phyloP scores from a whole-genome alignment of 371 early-diverging fungal genomes.

The Choanephora cucurbitarum region DNA sequence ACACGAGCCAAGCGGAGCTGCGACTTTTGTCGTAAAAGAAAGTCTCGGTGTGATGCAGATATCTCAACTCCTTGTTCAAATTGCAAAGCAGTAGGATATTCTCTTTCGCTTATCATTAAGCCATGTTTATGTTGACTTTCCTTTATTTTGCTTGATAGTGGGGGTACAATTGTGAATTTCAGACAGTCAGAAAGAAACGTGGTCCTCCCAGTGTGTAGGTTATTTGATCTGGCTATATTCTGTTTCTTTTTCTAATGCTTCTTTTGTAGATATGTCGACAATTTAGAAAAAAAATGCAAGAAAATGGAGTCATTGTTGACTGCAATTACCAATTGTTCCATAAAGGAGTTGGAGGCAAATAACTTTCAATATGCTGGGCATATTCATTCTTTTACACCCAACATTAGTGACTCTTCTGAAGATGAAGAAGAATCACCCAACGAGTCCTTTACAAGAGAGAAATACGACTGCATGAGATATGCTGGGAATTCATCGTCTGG shows the following conservation, averaged over 20 bases:
- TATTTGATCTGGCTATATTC: background rate
- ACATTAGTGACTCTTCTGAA: background rate
- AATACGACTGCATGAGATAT: constrained; percentile 53
- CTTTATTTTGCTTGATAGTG: constrained; percentile 30
- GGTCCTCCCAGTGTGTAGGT: constrained; percentile 54
- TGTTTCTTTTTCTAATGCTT: constrained; percentile 1
- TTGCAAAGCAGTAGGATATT: constrained; percentile 45
- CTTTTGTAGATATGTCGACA: constrained; percentile 43
- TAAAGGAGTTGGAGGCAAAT: constrained; percentile 42
- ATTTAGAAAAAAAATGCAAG: constrained; percentile 47
- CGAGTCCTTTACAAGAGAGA: constrained; percentile 18
- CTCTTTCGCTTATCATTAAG: background rate
- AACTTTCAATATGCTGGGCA: constrained; percentile 29
- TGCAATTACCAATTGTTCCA: constrained; percentile 35
- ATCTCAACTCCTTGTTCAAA: constrained; percentile 51
- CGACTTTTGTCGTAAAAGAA: constrained; percentile 56
- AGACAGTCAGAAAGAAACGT: constrained; percentile 48
- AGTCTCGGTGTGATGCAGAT: constrained; percentile 55
- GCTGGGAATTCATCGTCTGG: constrained; percentile 45
- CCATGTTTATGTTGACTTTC: background rate
- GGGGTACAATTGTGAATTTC: constrained; percentile 53
- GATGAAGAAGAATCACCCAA: constrained; percentile 14
- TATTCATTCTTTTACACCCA: constrained; percentile 2
- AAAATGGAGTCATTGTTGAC: constrained; percentile 47
- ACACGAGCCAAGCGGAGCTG: constrained; percentile 56